Evolutionary conservation across 495 filamentous ascomycete genomes (phyloP).

Genomic region (Penicillium canescens): DNA sequence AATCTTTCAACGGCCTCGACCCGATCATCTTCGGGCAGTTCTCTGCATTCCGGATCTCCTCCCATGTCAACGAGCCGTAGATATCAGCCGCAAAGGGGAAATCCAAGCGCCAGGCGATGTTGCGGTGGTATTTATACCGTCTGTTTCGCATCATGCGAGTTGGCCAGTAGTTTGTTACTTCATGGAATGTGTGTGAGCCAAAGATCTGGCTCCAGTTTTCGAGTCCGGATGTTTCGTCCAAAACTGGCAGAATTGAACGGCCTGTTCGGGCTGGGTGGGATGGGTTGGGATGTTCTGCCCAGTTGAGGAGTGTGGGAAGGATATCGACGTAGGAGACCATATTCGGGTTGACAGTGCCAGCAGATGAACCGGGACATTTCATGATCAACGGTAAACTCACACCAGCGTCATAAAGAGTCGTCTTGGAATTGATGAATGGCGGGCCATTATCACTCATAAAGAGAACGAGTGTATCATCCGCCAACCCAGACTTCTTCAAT

Average conservation of each 20-base stretch:
- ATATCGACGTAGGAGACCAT: constrained; percentile 49
- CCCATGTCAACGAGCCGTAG: constrained; percentile 42
- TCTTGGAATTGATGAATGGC: constrained; percentile 51
- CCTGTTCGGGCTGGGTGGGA: constrained; percentile 18
- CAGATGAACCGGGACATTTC: constrained; percentile 24
- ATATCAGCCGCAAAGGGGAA: constrained; percentile 49
- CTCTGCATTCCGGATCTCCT: constrained; percentile 40
- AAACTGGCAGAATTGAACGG: constrained; percentile 39
- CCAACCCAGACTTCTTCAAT: constrained; percentile 27
- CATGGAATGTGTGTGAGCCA: constrained; percentile 52
- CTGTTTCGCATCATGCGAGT: constrained; percentile 43
- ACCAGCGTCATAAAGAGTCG: constrained; percentile 48
- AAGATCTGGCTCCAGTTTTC: constrained; percentile 34
- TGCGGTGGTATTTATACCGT: constrained; percentile 48
- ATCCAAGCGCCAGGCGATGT: constrained; percentile 44
- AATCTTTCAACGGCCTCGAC: constrained; percentile 30
- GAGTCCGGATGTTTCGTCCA: constrained; percentile 19
- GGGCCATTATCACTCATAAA: constrained; percentile 50
- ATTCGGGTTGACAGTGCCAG: constrained; percentile 36
- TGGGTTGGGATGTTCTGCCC: constrained; percentile 20
- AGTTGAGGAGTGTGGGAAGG: constrained; percentile 44
- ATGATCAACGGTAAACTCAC: constrained; percentile 43
- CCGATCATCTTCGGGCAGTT: constrained; percentile 36
- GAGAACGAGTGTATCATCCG: constrained; percentile 40
- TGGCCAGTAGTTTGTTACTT: constrained; percentile 49